phyloP scores from a whole-genome alignment of 176 grass and related monocot species.

The Bolboschoenus planiculmis region DNA sequence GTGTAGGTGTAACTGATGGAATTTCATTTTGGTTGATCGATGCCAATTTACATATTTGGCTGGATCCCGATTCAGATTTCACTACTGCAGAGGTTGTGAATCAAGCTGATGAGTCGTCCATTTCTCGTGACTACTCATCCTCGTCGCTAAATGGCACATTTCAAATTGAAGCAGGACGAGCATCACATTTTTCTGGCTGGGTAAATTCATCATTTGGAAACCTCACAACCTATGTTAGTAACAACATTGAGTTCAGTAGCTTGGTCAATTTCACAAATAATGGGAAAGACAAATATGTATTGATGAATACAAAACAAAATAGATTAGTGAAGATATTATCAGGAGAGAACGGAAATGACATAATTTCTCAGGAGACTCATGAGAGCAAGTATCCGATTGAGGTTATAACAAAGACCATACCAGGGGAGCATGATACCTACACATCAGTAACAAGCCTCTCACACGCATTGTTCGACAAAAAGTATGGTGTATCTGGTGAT shows the following conservation, averaged over 20 bases:
- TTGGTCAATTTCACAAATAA: conserved; percentile 42
- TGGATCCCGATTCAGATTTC: conserved; percentile 36
- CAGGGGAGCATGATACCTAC: conserved; percentile 42
- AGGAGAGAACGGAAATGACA: conserved; percentile 7
- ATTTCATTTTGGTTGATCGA: conserved; percentile 79
- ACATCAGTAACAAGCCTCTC: conserved; percentile 42
- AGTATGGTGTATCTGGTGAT: neutral
- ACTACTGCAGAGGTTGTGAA: conserved; percentile 35
- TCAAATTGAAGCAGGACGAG: conserved; percentile 41
- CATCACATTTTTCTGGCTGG: conserved; percentile 52
- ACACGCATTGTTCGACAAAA: conserved; percentile 43
- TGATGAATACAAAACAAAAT: conserved; percentile 44
- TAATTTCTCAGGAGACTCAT: conserved; percentile 25
- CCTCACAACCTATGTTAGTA: conserved; percentile 66
- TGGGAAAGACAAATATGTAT: conserved; percentile 49
- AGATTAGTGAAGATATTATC: conserved; percentile 26
- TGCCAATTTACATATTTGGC: conserved; percentile 87
- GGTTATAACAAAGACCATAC: conserved; percentile 31
- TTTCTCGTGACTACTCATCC: conserved; percentile 40
- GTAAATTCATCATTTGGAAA: conserved; percentile 74
- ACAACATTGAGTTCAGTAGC: conserved; percentile 44
- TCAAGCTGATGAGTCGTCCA: conserved; percentile 33
- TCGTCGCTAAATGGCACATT: conserved; percentile 41
- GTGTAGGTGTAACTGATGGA: conserved; percentile 54
- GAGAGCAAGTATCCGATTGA: conserved; percentile 49